Conservation (phyloP, 208 protist genomes). For the Crithidia sp. region DNA sequence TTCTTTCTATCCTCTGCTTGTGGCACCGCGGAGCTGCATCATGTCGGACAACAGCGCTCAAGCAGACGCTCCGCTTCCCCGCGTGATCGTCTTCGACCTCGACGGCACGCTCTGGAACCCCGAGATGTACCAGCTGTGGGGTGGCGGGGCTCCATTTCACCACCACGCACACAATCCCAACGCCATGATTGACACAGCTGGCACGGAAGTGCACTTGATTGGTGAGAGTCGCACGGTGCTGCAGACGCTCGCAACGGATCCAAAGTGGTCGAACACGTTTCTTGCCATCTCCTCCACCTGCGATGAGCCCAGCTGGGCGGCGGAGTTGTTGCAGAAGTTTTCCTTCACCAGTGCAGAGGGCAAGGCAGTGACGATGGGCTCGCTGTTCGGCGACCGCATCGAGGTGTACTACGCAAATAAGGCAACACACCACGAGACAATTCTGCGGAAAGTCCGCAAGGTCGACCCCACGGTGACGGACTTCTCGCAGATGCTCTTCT, state of each 20-base stretch:
- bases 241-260: constrained; percentile 51
- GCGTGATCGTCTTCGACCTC: constrained; percentile 91
- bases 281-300: constrained; percentile 85
- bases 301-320: constrained; percentile 82
- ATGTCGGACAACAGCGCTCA: not conserved
- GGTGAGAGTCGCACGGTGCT: constrained; percentile 78
- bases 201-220: constrained; percentile 68
- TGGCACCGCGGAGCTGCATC: no score
- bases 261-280: constrained; percentile 53
- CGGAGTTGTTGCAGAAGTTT: constrained; percentile 74
- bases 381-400: constrained; percentile 65
- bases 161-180: constrained; percentile 37
- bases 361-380: constrained; percentile 52
- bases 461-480: constrained; percentile 46
- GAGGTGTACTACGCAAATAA: constrained; percentile 83
- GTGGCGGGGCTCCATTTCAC: constrained; percentile 74
- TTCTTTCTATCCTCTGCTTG: no score
- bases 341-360: constrained; percentile 39
- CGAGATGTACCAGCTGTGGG: constrained; percentile 89
- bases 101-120: constrained; percentile 90
- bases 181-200: constrained; percentile 58
- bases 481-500: constrained; percentile 88
- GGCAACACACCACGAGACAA: constrained; percentile 55
- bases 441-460: constrained; percentile 45
- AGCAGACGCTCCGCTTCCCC: constrained; percentile 28